Conservation (phyloP, 75 land plant species). For the Pinus albicaulis region DNA sequence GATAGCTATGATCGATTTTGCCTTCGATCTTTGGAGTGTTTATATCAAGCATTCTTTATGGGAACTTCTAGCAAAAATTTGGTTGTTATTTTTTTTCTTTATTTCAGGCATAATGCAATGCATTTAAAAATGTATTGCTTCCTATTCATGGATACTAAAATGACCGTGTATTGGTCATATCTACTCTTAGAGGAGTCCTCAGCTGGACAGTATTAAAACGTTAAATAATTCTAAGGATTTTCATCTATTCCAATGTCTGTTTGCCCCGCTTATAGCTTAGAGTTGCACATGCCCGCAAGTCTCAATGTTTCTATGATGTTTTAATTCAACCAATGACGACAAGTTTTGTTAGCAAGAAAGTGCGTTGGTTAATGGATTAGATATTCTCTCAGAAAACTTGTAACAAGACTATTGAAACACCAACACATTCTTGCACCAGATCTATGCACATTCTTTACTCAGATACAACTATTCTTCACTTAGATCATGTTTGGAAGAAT, state of each 20-base stretch:
- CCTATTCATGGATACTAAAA: background rate
- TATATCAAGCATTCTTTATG: background rate
- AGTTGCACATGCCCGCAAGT: background rate
- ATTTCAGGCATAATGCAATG: background rate
- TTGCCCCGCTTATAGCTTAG: no score
- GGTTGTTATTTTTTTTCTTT: background rate
- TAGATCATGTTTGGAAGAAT: constrained; percentile 17
- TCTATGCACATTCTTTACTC: background rate
- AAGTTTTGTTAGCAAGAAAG: background rate
- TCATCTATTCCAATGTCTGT: background rate
- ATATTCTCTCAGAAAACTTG: background rate
- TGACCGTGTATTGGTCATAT: background rate
- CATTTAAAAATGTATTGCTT: background rate
- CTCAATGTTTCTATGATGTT: background rate
- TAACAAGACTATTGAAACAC: background rate
- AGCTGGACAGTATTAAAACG: background rate
- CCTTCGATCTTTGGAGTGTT: no score
- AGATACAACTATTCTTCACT: background rate
- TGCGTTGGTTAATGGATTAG: background rate
- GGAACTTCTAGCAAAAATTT: background rate
- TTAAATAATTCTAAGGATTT: background rate
- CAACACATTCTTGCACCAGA: background rate
- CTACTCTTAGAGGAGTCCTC: background rate
- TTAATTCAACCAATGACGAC: background rate
- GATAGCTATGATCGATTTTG: background rate